Evolutionary conservation across 2,329 filamentous ascomycete genomes (phyloP).

Genomic region (Coniochaeta pulveracea): DNA sequence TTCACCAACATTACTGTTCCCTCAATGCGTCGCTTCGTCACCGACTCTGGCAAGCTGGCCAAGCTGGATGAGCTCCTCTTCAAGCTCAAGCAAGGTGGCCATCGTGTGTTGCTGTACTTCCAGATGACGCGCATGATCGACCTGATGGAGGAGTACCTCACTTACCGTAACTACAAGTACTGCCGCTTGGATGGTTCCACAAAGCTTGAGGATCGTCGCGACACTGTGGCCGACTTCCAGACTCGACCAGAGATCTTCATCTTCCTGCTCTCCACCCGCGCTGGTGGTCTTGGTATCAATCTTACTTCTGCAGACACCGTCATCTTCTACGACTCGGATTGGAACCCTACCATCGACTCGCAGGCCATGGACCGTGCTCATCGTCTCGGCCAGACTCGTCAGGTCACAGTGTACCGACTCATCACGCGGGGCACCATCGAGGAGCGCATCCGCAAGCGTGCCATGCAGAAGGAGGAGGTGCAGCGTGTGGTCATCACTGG

Average conservation of each 20-base stretch:
- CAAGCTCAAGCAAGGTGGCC: constrained; percentile 81
- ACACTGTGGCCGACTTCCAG: constrained; percentile 96
- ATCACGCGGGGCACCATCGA: constrained; percentile 96
- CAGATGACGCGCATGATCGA: constrained; percentile 99
- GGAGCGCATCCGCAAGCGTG: constrained; percentile 93
- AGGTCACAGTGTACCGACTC: constrained; percentile 94
- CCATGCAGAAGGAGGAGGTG: constrained; percentile 96
- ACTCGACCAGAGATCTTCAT: constrained; percentile 91
- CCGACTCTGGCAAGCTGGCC: constrained; percentile 91
- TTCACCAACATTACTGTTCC: constrained; percentile 90
- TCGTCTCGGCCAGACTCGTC: constrained; percentile 87
- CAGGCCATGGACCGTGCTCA: constrained; percentile 99
- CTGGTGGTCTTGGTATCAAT: constrained; percentile 96
- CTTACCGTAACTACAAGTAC: constrained; percentile 98
- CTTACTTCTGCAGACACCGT: constrained; percentile 93
- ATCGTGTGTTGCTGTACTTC: constrained; percentile 96
- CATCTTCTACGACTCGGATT: constrained; percentile 99
- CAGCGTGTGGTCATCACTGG: constrained; percentile 94
- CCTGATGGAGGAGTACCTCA: constrained; percentile 96
- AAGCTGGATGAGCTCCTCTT: constrained; percentile 80
- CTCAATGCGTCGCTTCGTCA: constrained; percentile 95
- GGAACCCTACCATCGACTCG: constrained; percentile 97
- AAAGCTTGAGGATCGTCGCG: constrained; percentile 90
- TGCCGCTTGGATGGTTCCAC: constrained; percentile 93
- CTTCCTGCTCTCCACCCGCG: constrained; percentile 90